These are phyloP conservation scores for Aquanectria penicillioides DNA, from an alignment of 2,329 filamentous ascomycete species.

Conservation along the genomic window DNA sequence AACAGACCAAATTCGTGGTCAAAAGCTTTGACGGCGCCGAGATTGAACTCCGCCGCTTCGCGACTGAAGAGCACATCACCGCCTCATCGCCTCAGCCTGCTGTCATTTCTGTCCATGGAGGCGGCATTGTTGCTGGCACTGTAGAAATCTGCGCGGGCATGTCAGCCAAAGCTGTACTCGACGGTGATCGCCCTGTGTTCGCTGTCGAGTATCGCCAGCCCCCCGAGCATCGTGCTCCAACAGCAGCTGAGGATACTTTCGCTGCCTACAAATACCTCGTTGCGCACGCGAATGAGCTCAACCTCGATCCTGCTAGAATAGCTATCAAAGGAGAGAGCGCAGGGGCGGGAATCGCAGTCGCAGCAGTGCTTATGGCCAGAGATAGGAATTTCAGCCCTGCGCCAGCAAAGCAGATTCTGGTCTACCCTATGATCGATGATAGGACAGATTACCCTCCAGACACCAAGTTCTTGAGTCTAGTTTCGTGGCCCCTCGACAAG, in stretches of 20 bases:
- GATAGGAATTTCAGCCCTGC: conserved; percentile 28
- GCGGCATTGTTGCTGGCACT: conserved; percentile 25
- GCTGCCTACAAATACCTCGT: conserved; percentile 27
- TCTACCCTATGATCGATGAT: conserved; percentile 35
- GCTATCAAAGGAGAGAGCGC: conserved; percentile 32
- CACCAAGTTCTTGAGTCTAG: conserved; percentile 20
- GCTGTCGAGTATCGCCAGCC: conserved; percentile 35
- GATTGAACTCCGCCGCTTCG: conserved; percentile 29
- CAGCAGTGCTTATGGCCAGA: conserved; percentile 24
- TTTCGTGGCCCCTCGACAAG: conserved; percentile 16
- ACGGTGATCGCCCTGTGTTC: conserved; percentile 26
- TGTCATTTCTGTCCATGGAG: conserved; percentile 30
- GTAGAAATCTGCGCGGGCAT: conserved; percentile 19
- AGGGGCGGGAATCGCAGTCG: conserved; percentile 28
- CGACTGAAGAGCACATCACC: conserved; percentile 10
- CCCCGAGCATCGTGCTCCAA: conserved; percentile 29
- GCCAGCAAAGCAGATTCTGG: conserved; percentile 27
- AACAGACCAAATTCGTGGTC: conserved; percentile 23
- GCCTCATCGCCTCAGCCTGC: conserved; percentile 24
- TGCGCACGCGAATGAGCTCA: conserved; percentile 26
- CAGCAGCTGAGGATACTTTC: conserved; percentile 29
- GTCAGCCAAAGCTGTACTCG: conserved; percentile 3
- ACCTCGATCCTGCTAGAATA: conserved; percentile 27
- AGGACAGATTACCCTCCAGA: conserved; percentile 6
- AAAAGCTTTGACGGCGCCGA: conserved; percentile 25